Base-by-base conservation (phyloP, 805 yeast genomes). In the Tetrapisispora iriomotensis region DNA sequence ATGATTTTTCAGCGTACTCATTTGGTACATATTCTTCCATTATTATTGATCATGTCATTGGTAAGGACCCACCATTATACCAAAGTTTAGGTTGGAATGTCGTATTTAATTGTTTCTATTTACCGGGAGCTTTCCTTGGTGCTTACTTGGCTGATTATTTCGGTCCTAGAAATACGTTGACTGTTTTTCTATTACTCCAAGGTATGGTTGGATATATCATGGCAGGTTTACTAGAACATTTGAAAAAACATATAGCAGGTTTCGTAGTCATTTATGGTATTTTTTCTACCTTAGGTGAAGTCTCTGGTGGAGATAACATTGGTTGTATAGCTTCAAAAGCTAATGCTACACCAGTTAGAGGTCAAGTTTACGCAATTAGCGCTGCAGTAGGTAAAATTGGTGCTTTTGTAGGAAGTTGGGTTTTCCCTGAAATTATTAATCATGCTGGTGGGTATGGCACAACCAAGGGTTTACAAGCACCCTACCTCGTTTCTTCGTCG, bases 301-400 rank as follows among this genome's bases (percentile, higher is more conserved):
- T 88, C 61, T 94, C 95, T 23, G 88, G 94, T 12, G 97, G 96
- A 65, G 85, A 87, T 63, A 85, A 83, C 63, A 81, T 83, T 60
- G 96, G 96, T 49, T 65, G 83, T 40, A 68, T 88, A 45, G 94
- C 95, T 17, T 74, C 95, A 30, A 87, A 87, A 64, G 81, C 95
- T 6, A 72, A 79, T 34, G 82, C 95, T 33, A 79, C 95, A 8
- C 79, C 95, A 18, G 73, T 87, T 41, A 79, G 96, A 66, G 96
- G 96, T 42, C 82, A 82, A 52, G 84, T 82, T 64, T 88, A 88
- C 57, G 92, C 92, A 52, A 70, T 86, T 50, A 90, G 94, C 32
- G 95, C 96, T 41, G 95, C 95, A 20, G 51, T 79, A 39, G 96
- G 95, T 54, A 88, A 88, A 61, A 67, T 85, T 43, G 96, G 96